Conservation (phyloP, 192 early-diverging fungal genomes). For the Fimicolochytrium jonesii region DNA sequence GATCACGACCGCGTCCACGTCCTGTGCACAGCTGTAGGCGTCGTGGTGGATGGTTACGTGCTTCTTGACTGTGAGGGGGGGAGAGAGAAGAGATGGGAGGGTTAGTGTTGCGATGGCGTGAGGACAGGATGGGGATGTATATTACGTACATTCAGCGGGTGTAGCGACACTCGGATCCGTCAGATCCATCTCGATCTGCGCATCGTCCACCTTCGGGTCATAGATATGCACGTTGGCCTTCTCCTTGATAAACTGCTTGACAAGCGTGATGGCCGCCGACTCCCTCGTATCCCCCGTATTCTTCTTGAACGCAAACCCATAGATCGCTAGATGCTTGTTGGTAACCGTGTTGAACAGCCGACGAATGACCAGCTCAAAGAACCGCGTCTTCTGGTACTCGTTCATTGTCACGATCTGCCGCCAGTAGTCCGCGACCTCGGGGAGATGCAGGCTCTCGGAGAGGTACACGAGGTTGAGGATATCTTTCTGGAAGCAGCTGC, state of each 20-base stretch:
- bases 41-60: conserved; percentile 56
- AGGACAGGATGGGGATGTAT: not conserved
- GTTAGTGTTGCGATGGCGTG: not conserved
- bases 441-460: conserved; percentile 72
- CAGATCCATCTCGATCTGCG: conserved; percentile 24
- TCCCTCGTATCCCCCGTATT: conserved; percentile 92
- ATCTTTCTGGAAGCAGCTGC: conserved; percentile 95
- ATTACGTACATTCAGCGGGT: conserved; percentile 31
- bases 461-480: conserved; percentile 89
- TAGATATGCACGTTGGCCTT: conserved; percentile 74
- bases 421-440: conserved; percentile 94
- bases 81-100: no score
- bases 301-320: conserved; percentile 95
- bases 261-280: conserved; percentile 82
- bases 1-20: conserved; percentile 74
- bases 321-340: conserved; percentile 71
- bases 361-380: conserved; percentile 67
- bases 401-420: conserved; percentile 83
- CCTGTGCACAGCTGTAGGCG: conserved; percentile 67
- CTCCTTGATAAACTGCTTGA: conserved; percentile 74
- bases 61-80: conserved; percentile 47
- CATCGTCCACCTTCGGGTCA: conserved; percentile 77
- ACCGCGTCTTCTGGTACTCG: conserved; percentile 85
- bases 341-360: conserved; percentile 75
- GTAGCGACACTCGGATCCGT: conserved; percentile 26